Evolutionary conservation across 495 filamentous ascomycete genomes (phyloP), one percentile per base, ranked within the genome.

Genomic region (Aspergillus indologenus): DNA sequence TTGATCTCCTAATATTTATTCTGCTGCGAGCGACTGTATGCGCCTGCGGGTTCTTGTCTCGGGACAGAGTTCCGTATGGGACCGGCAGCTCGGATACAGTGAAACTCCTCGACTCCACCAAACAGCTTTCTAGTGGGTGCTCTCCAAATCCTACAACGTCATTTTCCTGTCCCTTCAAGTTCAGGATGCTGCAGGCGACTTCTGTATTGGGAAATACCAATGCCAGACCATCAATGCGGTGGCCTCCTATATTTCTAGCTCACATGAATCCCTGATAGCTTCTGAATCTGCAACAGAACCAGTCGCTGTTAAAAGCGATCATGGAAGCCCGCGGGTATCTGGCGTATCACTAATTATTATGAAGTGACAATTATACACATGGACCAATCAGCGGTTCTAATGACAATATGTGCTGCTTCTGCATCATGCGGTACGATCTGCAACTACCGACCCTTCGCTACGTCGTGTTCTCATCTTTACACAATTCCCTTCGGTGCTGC

Each of bases 101-200:
- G 34, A 14, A 51, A 51, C 23, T 50, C 23, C 19, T 20, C 4
- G 48, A 51, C 48, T 51, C 48, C 48, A 51, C 48, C 22, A 26
- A 6, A 26, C 24, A 26, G 48, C 17, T 29, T 51, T 51, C 48
- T 51, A 51, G 24, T 29, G 22, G 48, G 15, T 51, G 31, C 48
- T 15, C 48, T 51, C n/a, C 48, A 14, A 31, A 51, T 51, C 48
- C 29, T 51, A 29, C 48, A 51, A 29, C 48, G 48, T 51, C 48
- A 31, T 31, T 18, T 31, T 51, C 24, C 14, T 11, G 11, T 47
- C 11, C 14, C 29, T 15, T 51, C 15, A 15, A 29, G 14, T 23
- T 31, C 29, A 17, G 17, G 23, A 31, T 5, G 48, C 48, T 51
- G 48, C 48, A 51, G 48, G 22, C 15, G 23, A 51, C 48, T 24